Evolutionary conservation across 345 rosid species (phyloP), one percentile per base, ranked within the genome.

Genomic region (Populus alba): DNA sequence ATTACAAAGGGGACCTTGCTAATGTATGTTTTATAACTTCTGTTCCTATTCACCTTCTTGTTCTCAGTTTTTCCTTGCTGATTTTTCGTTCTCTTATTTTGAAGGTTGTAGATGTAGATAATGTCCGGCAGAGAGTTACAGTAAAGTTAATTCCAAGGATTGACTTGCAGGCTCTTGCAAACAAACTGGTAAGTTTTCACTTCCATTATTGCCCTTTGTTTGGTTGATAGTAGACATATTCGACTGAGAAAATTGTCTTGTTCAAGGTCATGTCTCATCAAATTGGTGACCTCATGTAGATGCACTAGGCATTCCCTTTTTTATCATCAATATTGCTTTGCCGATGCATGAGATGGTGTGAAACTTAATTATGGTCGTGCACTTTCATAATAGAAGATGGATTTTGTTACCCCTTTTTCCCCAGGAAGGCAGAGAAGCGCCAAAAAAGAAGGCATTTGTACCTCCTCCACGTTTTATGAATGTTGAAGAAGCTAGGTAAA

Each of bases 391-490:
- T 63, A 22, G 51, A 29, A 78, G 65, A 68, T 55, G 38, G 53
- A 5, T 39, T 70, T 5, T 78, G 38, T 22, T 71, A 16, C 45
- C 16, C 15, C 68, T 72, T 55, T 51, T 77, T 69, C 47, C 71
- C 57, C 91, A 96, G 98, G 99, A 94, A 66, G 95, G 97, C 66
- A 89, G 94, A 80, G 98, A 91, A 81, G 94, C 89, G 74, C 81
- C 82, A 12, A 94, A 94, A 87, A 96, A 92, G 91, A 96, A 94
- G 84, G 92, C 94, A 23, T 92, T 94, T 88, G 91, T 91, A 66
- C 99, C 99, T 75, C 97, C 98, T 82, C 97, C 98, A 22, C 97
- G 98, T 72, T 91, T 96, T 79, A 86, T 96, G 95, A 96, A 94
- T 78, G 86, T 92, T 70, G 98, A 94, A 80, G 98, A 96, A 86